Evolutionary conservation across 1,139 yeast species (phyloP).

Genomic region (Yamadazyma buinensis): DNA sequence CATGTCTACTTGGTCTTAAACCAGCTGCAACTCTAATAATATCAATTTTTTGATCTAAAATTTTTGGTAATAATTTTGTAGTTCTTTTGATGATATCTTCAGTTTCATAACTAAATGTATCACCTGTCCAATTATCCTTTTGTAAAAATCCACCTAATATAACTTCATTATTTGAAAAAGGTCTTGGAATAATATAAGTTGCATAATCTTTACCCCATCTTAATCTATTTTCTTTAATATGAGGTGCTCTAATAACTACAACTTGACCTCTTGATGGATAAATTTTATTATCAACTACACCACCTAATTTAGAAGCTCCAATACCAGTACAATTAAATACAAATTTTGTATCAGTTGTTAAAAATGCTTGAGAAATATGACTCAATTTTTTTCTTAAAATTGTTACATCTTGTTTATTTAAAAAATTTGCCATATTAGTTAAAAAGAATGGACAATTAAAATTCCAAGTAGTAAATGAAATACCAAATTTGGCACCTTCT

Average conservation of each 20-base stretch:
- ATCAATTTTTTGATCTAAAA: slow-evolving; percentile 30
- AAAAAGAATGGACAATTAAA: slow-evolving; percentile 50
- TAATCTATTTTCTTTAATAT: slow-evolving; percentile 43
- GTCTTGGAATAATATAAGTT: slow-evolving; percentile 46
- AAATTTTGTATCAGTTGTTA: slow-evolving; percentile 3
- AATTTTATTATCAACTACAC: slow-evolving; percentile 49
- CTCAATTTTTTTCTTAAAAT: slow-evolving; percentile 41
- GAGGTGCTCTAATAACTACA: slow-evolving; percentile 58
- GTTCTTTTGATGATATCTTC: slow-evolving; percentile 57
- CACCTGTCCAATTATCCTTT: slow-evolving; percentile 52
- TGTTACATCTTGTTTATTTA: slow-evolving; percentile 10
- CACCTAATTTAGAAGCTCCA: slow-evolving; percentile 55
- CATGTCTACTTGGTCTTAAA: slow-evolving; percentile 64
- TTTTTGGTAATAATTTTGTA: slow-evolving; percentile 49
- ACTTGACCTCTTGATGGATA: slow-evolving; percentile 73
- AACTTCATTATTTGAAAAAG: slow-evolving; percentile 38
- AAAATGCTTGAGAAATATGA: slow-evolving; percentile 49
- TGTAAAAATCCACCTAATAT: slow-evolving; percentile 68
- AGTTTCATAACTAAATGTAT: slow-evolving; percentile 51
- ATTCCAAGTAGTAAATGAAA: slow-evolving; percentile 56
- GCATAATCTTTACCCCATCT: slow-evolving; percentile 54
- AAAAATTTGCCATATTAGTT: slow-evolving; percentile 7
- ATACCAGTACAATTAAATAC: slow-evolving; percentile 72
- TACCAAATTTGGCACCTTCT: slow-evolving; percentile 48
- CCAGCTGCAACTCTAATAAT: slow-evolving; percentile 63